Evolutionary conservation across 1,284 basidiomycete genomes (phyloP).

Genomic region (Hypsizygus ulmarius): DNA sequence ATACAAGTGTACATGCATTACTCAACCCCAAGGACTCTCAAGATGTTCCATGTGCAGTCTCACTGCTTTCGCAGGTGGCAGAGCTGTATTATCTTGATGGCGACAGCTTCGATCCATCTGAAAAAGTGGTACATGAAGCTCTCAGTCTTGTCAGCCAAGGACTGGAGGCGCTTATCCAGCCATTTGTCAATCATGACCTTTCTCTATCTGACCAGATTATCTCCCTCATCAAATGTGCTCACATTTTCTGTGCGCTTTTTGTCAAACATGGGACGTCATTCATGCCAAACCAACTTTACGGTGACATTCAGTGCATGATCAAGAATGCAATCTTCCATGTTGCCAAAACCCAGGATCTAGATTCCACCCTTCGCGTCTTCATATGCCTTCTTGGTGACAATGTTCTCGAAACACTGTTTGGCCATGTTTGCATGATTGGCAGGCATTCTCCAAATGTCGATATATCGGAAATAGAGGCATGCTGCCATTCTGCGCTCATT

Average conservation of each 20-base stretch:
- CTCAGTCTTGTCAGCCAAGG: conserved; percentile 24
- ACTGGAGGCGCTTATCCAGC: conserved; percentile 13
- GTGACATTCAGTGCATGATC: conserved; percentile 25
- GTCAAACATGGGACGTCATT: conserved; percentile 19
- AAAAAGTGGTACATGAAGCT: conserved; percentile 16
- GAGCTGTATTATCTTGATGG: conserved; percentile 20
- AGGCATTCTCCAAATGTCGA: conserved; percentile 31
- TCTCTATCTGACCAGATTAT: conserved; percentile 24
- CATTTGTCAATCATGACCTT: not conserved
- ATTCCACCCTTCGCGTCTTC: conserved; percentile 19
- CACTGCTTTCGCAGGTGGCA: conserved; percentile 1
- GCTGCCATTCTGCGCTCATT: conserved; percentile 32
- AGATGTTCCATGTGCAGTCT: conserved; percentile 8
- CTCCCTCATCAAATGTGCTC: conserved; percentile 20
- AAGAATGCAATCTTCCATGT: conserved; percentile 22
- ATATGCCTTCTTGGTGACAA: conserved; percentile 26
- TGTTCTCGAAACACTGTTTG: conserved; percentile 25
- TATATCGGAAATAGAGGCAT: conserved; percentile 24
- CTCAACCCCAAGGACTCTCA: conserved; percentile 24
- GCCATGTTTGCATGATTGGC: conserved; percentile 22
- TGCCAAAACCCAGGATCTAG: conserved; percentile 20
- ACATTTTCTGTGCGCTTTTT: conserved; percentile 21
- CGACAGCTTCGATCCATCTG: conserved; percentile 11
- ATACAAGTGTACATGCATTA: conserved; percentile 17
- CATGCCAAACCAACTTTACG: conserved; percentile 23